phyloP scores from a whole-genome alignment of 2,329 filamentous ascomycete species.

The Exserohilum rostratum region DNA sequence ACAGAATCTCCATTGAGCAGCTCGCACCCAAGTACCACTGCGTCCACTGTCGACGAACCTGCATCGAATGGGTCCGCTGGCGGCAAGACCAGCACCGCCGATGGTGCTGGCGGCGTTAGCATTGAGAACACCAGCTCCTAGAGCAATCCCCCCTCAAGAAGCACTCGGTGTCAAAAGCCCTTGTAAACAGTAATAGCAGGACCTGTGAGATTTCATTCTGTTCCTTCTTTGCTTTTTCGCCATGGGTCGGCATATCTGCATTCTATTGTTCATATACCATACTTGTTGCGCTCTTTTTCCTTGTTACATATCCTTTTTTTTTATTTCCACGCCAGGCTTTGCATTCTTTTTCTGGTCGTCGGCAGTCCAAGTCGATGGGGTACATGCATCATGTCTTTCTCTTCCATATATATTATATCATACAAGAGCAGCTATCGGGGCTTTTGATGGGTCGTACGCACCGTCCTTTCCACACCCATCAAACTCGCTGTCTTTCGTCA shows the following conservation, averaged over 20 bases:
- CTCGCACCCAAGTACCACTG: conserved; percentile 67
- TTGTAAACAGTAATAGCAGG: conserved; percentile 10
- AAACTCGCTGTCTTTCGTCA: no score
- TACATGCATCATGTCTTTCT: not conserved
- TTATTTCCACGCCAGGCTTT: not conserved
- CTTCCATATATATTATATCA: no score
- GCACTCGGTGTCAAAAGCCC: conserved; percentile 1
- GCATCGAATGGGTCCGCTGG: conserved; percentile 31
- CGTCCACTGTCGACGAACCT: conserved; percentile 59
- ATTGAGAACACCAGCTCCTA: conserved; percentile 22
- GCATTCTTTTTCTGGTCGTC: not conserved
- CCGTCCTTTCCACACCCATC: no score
- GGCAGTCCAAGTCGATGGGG: not conserved
- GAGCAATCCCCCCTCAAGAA: conserved; percentile 4
- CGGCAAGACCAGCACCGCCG: conserved; percentile 19
- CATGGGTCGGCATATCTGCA: conserved; percentile 18
- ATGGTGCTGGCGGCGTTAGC: conserved; percentile 21
- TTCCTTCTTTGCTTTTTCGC: conserved; percentile 10
- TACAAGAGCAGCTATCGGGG: no score
- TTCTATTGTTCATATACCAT: conserved; percentile 39
- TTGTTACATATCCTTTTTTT: conserved; percentile 12
- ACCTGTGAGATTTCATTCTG: conserved; percentile 4
- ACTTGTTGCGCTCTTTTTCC: not conserved
- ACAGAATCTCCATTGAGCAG: conserved; percentile 72
- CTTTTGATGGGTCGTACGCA: no score